phyloP scores from a whole-genome alignment of 768 basidiomycete genomes.

The Termitomyces sp. region DNA sequence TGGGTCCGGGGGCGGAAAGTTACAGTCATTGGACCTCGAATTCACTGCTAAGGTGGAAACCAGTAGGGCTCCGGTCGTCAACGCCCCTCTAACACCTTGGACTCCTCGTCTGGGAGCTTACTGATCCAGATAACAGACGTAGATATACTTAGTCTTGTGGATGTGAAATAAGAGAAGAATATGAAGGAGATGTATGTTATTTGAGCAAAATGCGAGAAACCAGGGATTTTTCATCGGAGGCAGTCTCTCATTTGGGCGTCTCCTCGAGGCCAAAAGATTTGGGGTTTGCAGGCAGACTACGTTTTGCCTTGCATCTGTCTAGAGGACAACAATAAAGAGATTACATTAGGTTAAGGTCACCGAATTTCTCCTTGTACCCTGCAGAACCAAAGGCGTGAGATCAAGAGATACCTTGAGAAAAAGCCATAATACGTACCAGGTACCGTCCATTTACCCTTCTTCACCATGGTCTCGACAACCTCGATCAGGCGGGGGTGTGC shows the following conservation, averaged over 20 bases:
- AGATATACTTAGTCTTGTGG: not conserved
- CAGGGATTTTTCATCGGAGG: not conserved
- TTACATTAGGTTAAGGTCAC: slow-evolving; percentile 90
- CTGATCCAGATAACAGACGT: slow-evolving; percentile 8
- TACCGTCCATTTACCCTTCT: slow-evolving; percentile 98
- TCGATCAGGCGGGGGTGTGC: slow-evolving; percentile 91
- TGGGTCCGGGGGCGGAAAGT: slow-evolving; percentile 33
- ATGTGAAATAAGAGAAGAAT: not conserved
- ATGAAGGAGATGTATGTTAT: not conserved
- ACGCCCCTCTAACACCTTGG: slow-evolving; percentile 31
- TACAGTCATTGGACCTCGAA: slow-evolving; percentile 33
- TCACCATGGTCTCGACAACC: slow-evolving; percentile 90
- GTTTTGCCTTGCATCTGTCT: slow-evolving; percentile 9
- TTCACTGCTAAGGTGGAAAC: slow-evolving; percentile 34
- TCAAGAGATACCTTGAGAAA: not conserved
- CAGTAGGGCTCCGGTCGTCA: slow-evolving; percentile 27
- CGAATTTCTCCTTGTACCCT: slow-evolving; percentile 96
- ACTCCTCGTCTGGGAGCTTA: slow-evolving; percentile 26
- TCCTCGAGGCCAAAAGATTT: not conserved
- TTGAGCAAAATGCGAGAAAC: not conserved
- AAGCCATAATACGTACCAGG: slow-evolving; percentile 54
- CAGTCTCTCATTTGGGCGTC: not conserved
- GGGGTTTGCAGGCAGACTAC: not conserved
- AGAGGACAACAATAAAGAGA: slow-evolving; percentile 9
- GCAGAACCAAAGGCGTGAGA: slow-evolving; percentile 4